Evolutionary conservation across 1,284 basidiomycete genomes (phyloP).

Genomic region (Thecaphora thlaspeos): DNA sequence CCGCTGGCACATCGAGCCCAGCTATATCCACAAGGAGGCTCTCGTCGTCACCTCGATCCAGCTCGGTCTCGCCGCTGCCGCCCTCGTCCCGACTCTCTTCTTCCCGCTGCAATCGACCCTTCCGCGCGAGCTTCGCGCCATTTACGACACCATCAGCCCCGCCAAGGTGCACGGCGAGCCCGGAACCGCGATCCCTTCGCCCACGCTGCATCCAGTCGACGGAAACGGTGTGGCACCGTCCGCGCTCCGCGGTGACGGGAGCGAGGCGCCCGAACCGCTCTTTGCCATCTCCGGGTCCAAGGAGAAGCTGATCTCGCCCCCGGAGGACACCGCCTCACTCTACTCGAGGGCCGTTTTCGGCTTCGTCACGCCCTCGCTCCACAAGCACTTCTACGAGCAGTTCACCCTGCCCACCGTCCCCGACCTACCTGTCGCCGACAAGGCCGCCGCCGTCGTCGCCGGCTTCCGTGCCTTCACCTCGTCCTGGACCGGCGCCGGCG

Average conservation of each 20-base stretch:
- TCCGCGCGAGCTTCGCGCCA: slow-evolving; percentile 41
- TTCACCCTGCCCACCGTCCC: slow-evolving; percentile 61
- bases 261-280: not conserved
- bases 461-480: slow-evolving; percentile 46
- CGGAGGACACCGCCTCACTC: slow-evolving; percentile 50
- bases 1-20: not conserved
- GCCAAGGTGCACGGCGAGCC: slow-evolving; percentile 37
- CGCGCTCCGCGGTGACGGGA: not conserved
- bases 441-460: slow-evolving; percentile 58
- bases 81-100: slow-evolving; percentile 36
- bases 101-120: slow-evolving; percentile 42
- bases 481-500: slow-evolving; percentile 6
- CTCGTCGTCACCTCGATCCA: slow-evolving; percentile 31
- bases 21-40: slow-evolving; percentile 9
- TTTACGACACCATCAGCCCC: slow-evolving; percentile 50
- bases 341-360: slow-evolving; percentile 47
- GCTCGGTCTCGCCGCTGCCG: slow-evolving; percentile 18
- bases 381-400: slow-evolving; percentile 60
- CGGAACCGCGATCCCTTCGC: slow-evolving; percentile 50
- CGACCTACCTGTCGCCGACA: slow-evolving; percentile 62
- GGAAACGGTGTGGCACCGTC: not conserved
- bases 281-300: not conserved
- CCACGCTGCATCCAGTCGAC: slow-evolving; percentile 19
- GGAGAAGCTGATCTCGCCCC: slow-evolving; percentile 31
- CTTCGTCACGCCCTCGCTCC: slow-evolving; percentile 57